Evolutionary conservation across 805 yeast species (phyloP).

Genomic region (Candida anglica): DNA sequence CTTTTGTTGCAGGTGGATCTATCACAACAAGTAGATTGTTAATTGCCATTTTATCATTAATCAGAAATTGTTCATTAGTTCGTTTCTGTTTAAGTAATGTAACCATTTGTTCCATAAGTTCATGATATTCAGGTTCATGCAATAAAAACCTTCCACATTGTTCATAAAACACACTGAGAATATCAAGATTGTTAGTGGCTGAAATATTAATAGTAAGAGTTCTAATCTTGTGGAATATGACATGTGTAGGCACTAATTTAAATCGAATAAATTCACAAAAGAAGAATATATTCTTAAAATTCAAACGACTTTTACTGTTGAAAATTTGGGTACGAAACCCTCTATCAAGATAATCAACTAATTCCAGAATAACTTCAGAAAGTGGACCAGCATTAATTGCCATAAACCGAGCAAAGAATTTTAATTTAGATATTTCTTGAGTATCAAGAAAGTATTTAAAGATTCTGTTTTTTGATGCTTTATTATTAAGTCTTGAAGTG

Average conservation of each 20-base stretch:
- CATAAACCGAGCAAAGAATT: conserved; percentile 61
- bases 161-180: conserved; percentile 68
- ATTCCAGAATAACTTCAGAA: conserved; percentile 47
- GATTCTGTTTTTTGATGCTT: conserved; percentile 65
- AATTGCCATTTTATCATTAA: conserved; percentile 56
- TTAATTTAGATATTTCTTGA: conserved; percentile 41
- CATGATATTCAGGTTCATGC: conserved; percentile 51
- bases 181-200: conserved; percentile 60
- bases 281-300: conserved; percentile 56
- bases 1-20: conserved; percentile 49
- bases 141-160: conserved; percentile 65
- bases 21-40: conserved; percentile 51
- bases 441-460: conserved; percentile 51
- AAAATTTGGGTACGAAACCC: conserved; percentile 58
- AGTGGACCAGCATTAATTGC: conserved; percentile 52
- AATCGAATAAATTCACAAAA: conserved; percentile 77
- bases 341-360: conserved; percentile 52
- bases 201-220: conserved; percentile 49
- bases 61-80: conserved; percentile 45
- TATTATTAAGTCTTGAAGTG: conserved; percentile 54
- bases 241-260: conserved; percentile 64
- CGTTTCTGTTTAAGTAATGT: conserved; percentile 48
- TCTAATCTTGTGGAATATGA: conserved; percentile 70
- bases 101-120: conserved; percentile 62
- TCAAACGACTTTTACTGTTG: conserved; percentile 42